A percentile compares a stretch with the other conserved stretches of the same genome.
These are phyloP conservation scores for Stenocarpella maydis DNA, from an alignment of 2,329 filamentous ascomycete species.

Conservation along the genomic window DNA sequence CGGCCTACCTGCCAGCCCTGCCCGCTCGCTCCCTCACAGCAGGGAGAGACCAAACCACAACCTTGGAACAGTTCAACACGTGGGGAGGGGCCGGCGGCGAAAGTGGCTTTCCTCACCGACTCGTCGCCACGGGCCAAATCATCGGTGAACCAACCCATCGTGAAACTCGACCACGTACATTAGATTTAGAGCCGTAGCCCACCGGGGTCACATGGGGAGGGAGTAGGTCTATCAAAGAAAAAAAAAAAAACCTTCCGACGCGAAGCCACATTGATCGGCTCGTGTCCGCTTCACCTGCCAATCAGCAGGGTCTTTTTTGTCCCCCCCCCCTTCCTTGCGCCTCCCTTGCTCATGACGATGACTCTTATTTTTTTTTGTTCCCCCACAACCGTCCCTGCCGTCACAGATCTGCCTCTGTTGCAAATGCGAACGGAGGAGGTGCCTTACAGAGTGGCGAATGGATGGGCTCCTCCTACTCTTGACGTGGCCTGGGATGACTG, in stretches of 20 bases:
- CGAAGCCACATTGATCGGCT: conserved; percentile 19
- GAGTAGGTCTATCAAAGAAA: conserved; percentile 20
- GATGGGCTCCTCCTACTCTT: neutral
- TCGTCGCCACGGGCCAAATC: conserved; percentile 19
- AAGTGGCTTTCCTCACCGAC: neutral
- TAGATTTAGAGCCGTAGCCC: neutral
- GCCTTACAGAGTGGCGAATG: neutral
- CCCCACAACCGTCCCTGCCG: conserved; percentile 4
- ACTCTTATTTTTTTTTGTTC: conserved; percentile 14
- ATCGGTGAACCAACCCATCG: conserved; percentile 26
- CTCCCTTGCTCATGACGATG: conserved; percentile 25
- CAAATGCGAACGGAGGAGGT: conserved; percentile 7
- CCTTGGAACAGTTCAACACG: conserved; percentile 15
- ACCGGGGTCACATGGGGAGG: conserved; percentile 20
- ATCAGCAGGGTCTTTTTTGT: conserved; percentile 22
- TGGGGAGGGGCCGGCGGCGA: conserved; percentile 10
- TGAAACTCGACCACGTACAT: conserved; percentile 21
- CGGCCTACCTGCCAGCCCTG: conserved; percentile 7
- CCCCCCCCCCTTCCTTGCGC: neutral
- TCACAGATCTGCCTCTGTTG: conserved; percentile 16
- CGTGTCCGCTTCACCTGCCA: conserved; percentile 13
- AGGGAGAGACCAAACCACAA: neutral
- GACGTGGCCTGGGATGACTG: conserved; percentile 24
- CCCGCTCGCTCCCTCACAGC: neutral
- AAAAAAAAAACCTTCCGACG: neutral